A percentile compares a stretch with the other conserved stretches of the same genome.
Evolutionary conservation across 768 basidiomycete species (phyloP).

Genomic region (Russula virescens): DNA sequence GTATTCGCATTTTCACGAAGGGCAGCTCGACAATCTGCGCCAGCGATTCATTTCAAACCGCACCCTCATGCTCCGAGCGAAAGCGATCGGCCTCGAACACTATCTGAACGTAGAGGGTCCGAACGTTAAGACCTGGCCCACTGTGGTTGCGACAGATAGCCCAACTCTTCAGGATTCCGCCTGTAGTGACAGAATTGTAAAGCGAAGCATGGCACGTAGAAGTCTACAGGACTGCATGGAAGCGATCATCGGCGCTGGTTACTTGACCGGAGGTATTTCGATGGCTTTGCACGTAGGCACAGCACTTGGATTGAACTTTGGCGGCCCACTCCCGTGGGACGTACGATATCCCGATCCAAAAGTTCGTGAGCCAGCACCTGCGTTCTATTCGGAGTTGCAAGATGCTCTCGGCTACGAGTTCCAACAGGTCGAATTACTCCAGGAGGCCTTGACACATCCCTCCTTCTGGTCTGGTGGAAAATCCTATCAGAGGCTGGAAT

Average conservation of each 20-base stretch:
- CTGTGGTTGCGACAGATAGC: slow-evolving; percentile 37
- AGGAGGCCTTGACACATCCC: slow-evolving; percentile 84
- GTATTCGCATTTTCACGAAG: slow-evolving; percentile 76
- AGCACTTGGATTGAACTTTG: slow-evolving; percentile 64
- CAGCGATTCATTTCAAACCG: slow-evolving; percentile 63
- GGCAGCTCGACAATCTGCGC: slow-evolving; percentile 65
- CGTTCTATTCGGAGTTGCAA: slow-evolving; percentile 53
- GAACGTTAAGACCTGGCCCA: slow-evolving; percentile 54
- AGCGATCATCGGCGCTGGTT: slow-evolving; percentile 73
- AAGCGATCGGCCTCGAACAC: slow-evolving; percentile 53
- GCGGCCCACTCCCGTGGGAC: slow-evolving; percentile 64
- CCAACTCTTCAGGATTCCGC: slow-evolving; percentile 29
- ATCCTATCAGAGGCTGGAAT: slow-evolving; percentile 84
- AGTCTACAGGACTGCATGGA: slow-evolving; percentile 89
- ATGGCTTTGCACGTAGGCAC: slow-evolving; percentile 62
- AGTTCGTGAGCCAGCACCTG: slow-evolving; percentile 34
- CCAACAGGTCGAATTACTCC: slow-evolving; percentile 50
- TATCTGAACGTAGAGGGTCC: slow-evolving; percentile 58
- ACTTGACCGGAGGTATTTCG: slow-evolving; percentile 62
- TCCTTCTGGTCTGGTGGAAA: slow-evolving; percentile 54
- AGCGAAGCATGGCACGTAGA: slow-evolving; percentile 53
- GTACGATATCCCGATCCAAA: slow-evolving; percentile 43
- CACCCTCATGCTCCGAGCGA: slow-evolving; percentile 61
- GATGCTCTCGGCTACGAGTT: slow-evolving; percentile 66
- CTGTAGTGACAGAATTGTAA: slow-evolving; percentile 31